These are phyloP conservation scores for Alternaria incomplexa DNA, from an alignment of 2,329 filamentous ascomycete species.

Conservation along the genomic window DNA sequence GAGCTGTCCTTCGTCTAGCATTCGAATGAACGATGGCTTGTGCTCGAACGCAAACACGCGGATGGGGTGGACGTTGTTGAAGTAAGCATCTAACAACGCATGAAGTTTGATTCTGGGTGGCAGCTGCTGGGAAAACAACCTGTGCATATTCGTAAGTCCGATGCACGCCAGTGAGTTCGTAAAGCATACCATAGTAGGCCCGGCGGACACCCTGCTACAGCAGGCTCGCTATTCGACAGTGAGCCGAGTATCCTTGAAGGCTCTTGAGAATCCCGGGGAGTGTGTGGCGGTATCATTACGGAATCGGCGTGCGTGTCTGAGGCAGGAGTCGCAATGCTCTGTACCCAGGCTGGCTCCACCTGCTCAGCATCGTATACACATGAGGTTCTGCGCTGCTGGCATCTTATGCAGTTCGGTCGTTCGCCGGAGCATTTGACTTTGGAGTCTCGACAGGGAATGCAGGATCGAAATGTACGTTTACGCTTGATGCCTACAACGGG, in stretches of 20 bases:
- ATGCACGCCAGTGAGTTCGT: not conserved
- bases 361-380: slow-evolving; percentile 39
- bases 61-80: slow-evolving; percentile 40
- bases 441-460: slow-evolving; percentile 37
- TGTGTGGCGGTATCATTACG: slow-evolving; percentile 18
- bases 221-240: slow-evolving; percentile 10
- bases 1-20: slow-evolving; percentile 41
- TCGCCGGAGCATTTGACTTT: slow-evolving; percentile 44
- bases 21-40: slow-evolving; percentile 41
- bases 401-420: slow-evolving; percentile 36
- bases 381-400: slow-evolving; percentile 29
- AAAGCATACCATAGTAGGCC: slow-evolving; percentile 28
- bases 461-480: slow-evolving; percentile 41
- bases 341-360: slow-evolving; percentile 41
- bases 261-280: slow-evolving; percentile 20
- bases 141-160: slow-evolving; percentile 2
- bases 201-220: slow-evolving; percentile 27
- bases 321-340: slow-evolving; percentile 29
- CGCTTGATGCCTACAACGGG: slow-evolving; percentile 37
- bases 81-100: slow-evolving; percentile 37
- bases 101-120: slow-evolving; percentile 33
- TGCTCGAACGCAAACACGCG: slow-evolving; percentile 40
- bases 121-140: slow-evolving; percentile 33
- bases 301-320: slow-evolving; percentile 14
- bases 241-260: slow-evolving; percentile 1